A percentile compares a stretch with the other conserved stretches of the same genome.
phyloP scores from a whole-genome alignment of 768 basidiomycete genomes.

The Leucocoprinus sp. region DNA sequence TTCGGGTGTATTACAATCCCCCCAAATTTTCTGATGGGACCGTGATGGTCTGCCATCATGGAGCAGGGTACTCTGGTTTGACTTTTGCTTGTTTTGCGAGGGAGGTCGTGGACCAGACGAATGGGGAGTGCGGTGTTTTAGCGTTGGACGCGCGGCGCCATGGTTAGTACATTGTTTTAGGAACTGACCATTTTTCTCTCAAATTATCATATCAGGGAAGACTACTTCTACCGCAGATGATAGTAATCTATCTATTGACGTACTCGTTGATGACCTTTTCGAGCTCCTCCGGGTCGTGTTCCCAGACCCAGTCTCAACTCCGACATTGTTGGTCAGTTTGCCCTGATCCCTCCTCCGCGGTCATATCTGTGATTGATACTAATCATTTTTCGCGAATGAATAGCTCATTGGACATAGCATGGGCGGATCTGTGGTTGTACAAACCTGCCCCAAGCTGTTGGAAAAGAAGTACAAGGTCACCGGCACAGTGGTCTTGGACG shows the following conservation, averaged over 20 bases:
- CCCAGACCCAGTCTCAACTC: conserved; percentile 51
- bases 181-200: conserved; percentile 2
- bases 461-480: conserved; percentile 60
- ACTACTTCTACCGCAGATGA: conserved; percentile 39
- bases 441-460: conserved; percentile 59
- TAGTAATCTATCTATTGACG: conserved; percentile 63
- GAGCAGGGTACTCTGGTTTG: conserved; percentile 86
- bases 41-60: conserved; percentile 90
- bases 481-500: conserved; percentile 78
- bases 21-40: conserved; percentile 48
- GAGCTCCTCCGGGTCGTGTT: conserved; percentile 63
- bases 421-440: conserved; percentile 86
- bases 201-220: conserved; percentile 41
- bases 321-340: conserved; percentile 62
- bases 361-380: neutral
- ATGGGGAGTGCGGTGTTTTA: conserved; percentile 73
- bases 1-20: conserved; percentile 79
- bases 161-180: conserved; percentile 41
- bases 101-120: conserved; percentile 51
- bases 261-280: conserved; percentile 68
- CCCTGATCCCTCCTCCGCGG: neutral
- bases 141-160: conserved; percentile 81
- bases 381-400: neutral
- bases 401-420: conserved; percentile 93
- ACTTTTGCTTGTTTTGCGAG: conserved; percentile 90